phyloP scores from a whole-genome alignment of 495 filamentous ascomycete species.

The Podospora pseudopauciseta region DNA sequence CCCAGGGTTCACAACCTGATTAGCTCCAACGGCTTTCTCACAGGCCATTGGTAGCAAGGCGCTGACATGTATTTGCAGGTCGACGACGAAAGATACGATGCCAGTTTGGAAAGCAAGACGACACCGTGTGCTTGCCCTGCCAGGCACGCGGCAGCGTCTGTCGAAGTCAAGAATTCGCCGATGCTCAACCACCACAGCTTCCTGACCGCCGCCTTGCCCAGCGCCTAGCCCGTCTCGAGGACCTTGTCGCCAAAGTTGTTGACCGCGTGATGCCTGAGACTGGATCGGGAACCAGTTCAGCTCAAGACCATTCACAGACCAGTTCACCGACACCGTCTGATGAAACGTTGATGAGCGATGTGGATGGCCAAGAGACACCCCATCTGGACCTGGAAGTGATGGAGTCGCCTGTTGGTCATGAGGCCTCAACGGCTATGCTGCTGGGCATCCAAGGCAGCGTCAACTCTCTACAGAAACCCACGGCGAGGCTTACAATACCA shows the following conservation, averaged over 20 bases:
- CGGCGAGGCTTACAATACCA: background rate
- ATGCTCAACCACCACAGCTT: constrained; percentile 33
- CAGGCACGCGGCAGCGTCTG: constrained; percentile 44
- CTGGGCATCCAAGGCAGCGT: background rate
- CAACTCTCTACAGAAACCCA: background rate
- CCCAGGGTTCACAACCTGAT: background rate
- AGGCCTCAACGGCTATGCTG: background rate
- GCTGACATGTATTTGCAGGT: constrained; percentile 26
- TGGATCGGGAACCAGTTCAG: background rate
- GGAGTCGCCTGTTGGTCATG: constrained; percentile 8
- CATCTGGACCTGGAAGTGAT: background rate
- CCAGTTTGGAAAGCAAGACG: constrained; percentile 38
- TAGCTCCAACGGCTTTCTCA: background rate
- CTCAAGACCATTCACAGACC: background rate
- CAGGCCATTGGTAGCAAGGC: too few species aligned
- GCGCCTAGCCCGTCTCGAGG: constrained; percentile 45
- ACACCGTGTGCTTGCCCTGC: constrained; percentile 45
- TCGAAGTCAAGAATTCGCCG: constrained; percentile 49
- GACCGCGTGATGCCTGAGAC: constrained; percentile 36
- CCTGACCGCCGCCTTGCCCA: constrained; percentile 41
- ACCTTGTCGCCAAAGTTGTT: constrained; percentile 44
- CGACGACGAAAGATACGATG: constrained; percentile 47
- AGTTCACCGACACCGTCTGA: constrained; percentile 18
- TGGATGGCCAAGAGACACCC: background rate
- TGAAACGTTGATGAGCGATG: constrained; percentile 7